Percentiles rank a stretch among this genome's conserved stretches.
phyloP scores from a whole-genome alignment of 2,329 filamentous ascomycete genomes.

The Akanthomyces lecanii region DNA sequence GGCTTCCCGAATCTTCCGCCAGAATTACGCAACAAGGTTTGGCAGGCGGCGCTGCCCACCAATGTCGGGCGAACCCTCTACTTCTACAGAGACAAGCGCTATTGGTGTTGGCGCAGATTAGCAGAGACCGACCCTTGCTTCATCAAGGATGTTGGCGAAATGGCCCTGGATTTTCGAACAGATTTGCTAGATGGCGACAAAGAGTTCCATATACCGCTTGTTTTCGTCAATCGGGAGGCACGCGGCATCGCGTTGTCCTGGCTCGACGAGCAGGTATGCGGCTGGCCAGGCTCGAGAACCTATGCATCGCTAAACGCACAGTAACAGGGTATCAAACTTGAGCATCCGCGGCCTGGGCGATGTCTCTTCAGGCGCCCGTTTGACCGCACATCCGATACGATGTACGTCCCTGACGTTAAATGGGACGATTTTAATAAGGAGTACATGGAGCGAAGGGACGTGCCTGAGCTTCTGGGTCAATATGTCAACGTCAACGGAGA shows the following conservation, averaged over 20 bases:
- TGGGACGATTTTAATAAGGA: no score
- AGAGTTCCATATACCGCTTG: neutral
- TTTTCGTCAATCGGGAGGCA: conserved; percentile 6
- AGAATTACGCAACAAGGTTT: neutral
- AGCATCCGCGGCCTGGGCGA: no score
- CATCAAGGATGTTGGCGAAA: neutral
- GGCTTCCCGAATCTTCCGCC: neutral
- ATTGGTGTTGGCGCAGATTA: neutral
- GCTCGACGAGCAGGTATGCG: neutral
- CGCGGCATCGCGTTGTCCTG: neutral
- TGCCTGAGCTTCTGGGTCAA: neutral
- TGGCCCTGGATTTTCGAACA: neutral
- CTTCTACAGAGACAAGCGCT: neutral
- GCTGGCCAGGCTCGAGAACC: no score
- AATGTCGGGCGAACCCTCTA: neutral
- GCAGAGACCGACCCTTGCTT: neutral
- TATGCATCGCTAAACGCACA: neutral
- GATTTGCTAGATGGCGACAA: neutral
- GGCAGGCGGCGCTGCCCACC: neutral
- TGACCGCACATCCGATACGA: no score
- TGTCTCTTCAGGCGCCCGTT: no score
- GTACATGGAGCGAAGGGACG: neutral
- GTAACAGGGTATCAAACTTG: no score
- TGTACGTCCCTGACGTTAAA: no score
- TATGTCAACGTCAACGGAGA: no score